Conservation (phyloP, 2,329 filamentous ascomycete genomes). For the Colletotrichum orchidophilum region DNA sequence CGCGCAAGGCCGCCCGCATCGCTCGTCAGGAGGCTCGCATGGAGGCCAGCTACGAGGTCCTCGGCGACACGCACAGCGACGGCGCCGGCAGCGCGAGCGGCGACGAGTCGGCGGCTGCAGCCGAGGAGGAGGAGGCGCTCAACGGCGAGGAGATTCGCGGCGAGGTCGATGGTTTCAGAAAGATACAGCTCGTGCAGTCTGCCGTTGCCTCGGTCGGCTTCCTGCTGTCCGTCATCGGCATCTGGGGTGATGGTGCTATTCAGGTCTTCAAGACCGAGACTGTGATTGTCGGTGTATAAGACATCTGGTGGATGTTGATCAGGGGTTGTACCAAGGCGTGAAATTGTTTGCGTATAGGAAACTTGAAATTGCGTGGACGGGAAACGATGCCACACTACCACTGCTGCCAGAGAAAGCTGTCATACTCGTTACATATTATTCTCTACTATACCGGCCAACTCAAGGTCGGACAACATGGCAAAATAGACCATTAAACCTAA, state of each 20-base stretch:
- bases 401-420: conserved; percentile 15
- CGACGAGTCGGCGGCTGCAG: conserved; percentile 54
- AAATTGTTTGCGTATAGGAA: conserved; percentile 20
- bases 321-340: neutral
- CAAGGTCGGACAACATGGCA: conserved; percentile 16
- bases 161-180: conserved; percentile 64
- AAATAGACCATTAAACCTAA: conserved; percentile 23
- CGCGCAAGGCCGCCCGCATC: conserved; percentile 40
- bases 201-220: conserved; percentile 66
- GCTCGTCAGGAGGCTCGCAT: conserved; percentile 54
- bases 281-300: conserved; percentile 32
- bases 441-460: conserved; percentile 2
- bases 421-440: conserved; percentile 28
- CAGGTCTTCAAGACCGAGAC: conserved; percentile 36
- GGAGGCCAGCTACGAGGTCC: conserved; percentile 78
- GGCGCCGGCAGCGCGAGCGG: conserved; percentile 52
- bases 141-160: conserved; percentile 71
- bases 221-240: conserved; percentile 68
- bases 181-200: conserved; percentile 63
- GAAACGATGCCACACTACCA: conserved; percentile 16
- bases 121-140: conserved; percentile 54
- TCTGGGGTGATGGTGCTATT: conserved; percentile 70
- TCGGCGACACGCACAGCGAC: conserved; percentile 63
- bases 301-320: neutral
- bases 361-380: conserved; percentile 16